phyloP scores from a whole-genome alignment of 2,329 filamentous ascomycete genomes.

The Laburnicola sp. region DNA sequence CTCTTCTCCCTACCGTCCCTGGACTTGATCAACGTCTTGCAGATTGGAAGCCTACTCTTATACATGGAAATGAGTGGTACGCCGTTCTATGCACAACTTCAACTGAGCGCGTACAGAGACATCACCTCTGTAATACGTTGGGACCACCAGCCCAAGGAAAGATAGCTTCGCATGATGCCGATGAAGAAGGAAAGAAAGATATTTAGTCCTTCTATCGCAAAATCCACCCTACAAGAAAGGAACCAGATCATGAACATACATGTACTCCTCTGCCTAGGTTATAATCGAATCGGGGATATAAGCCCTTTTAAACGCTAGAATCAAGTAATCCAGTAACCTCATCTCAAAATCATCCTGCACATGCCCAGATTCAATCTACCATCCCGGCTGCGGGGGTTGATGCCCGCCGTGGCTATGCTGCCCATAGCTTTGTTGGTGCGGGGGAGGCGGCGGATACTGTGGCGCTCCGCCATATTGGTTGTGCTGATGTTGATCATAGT shows the following conservation, averaged over 20 bases:
- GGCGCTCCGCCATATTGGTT: conserved; percentile 25
- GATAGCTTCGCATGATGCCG: too few relatives aligned
- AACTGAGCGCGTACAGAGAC: too few relatives aligned
- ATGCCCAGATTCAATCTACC: conserved; percentile 17
- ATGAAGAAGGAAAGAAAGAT: background rate
- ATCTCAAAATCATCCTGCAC: background rate
- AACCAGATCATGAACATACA: background rate
- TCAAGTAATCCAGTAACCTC: background rate
- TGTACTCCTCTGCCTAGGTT: background rate
- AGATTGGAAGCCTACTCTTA: too few relatives aligned
- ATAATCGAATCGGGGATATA: background rate
- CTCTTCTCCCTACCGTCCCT: too few relatives aligned
- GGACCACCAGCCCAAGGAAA: too few relatives aligned
- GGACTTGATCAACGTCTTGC: too few relatives aligned
- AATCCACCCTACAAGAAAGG: background rate
- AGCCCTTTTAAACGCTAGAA: background rate
- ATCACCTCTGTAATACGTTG: too few relatives aligned
- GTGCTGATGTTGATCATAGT: conserved; percentile 39
- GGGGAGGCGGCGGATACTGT: conserved; percentile 19
- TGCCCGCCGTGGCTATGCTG: conserved; percentile 10
- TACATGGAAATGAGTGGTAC: too few relatives aligned
- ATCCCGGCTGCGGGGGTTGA: conserved; percentile 28
- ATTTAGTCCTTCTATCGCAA: too few relatives aligned
- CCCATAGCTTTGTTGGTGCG: conserved; percentile 12
- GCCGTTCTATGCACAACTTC: too few relatives aligned